Evolutionary conservation across 2,329 filamentous ascomycete species (phyloP), one percentile per base, ranked within the genome.

Genomic region (Stachybotrys echinatus): DNA sequence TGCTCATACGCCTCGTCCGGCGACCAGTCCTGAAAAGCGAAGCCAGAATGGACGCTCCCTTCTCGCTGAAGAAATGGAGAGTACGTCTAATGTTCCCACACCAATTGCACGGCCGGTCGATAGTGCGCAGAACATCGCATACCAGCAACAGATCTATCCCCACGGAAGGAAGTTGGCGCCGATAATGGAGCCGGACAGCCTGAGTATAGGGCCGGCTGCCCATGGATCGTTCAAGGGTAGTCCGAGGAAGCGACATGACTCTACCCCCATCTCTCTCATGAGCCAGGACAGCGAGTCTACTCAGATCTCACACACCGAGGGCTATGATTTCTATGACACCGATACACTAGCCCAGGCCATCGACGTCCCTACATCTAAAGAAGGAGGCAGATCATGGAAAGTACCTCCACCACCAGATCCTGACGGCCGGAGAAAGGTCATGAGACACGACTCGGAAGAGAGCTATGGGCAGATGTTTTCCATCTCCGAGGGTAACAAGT

Each of bases 321-420:
- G 82, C 1, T 85, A 85, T 57, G 82, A 85, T 61, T 85, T 85
- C 58, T 85, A 85, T 59, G 83, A 81, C 57, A 68, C 81, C 23
- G 80, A 81, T n/a, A 75, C 71, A 23, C 63, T 77, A 49, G 66
- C 68, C 45, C 69, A 69, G 42, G 77, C 76, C 6, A 77, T 83
- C 44, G 77, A 83, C 52, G 75, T 82, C 46, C 77, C 74, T 8
- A 56, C 3, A n/a, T 27, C 23, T 21, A 31, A n/a, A 46, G 23
- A 46, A 17, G 17, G 18, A 67, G 55, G 68, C 68, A 48, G 52
- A 71, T 67, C 48, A 70, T 63, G 12, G 69, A 56, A 42, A 61
- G 55, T 27, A 66, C 38, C 38, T 7, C 27, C 68, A 38, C 66
- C 65, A 4, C 65, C 57, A 42, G 64, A 48, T 34, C 59, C 50